Base-by-base conservation (phyloP, 2,329 filamentous ascomycete species). In the Pseudogymnoascus sp. region DNA sequence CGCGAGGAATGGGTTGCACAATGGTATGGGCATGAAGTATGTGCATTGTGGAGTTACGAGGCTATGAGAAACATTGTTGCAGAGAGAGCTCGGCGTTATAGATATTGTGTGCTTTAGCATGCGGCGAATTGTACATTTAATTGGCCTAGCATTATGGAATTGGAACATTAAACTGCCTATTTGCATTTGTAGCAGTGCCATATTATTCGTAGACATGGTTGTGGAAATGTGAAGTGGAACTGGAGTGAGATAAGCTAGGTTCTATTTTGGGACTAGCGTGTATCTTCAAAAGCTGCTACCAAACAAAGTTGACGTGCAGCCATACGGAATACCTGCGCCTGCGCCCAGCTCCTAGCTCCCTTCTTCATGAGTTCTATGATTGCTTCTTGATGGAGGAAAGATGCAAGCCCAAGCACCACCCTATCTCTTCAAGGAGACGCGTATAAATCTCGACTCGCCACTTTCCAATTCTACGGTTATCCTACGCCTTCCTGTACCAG, bases 351-450 rank as follows among this genome's bases (percentile, higher is more conserved):
- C 57, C 64, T 61, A 62, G 50, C 50, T 57, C 50, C 42, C 50
- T 33, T 57, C 50, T 57, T 57, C 28, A 57, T 57, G 50, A 57
- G 67, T 60, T 47, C 35, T 36, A 62, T 28, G 59, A 42, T 38
- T 28, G 21, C 17, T 40, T 53, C 65, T 73, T 73, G 73, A 89
- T 88, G 88, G 85, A 82, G 79, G 81, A 80, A 84, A 80, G 74
- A 91, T 91, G 88, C 84, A 83, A 72, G 79, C 80, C 71, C 76
- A 79, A 72, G 82, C 83, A 72, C 81, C 83, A 69, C 82, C 83
- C 68, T 87, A 84, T 77, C 81, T 90, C 77, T 95, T 89, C 81
- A 93, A 92, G 80, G 91, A 96, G 82, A 91, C 89, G 75, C 87
- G 90, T 75, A 80, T 96, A 76, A 91, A 90, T 76, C 83, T 95